Conservation (phyloP, 2,329 filamentous ascomycete species). For the Rutstroemia sp. region DNA sequence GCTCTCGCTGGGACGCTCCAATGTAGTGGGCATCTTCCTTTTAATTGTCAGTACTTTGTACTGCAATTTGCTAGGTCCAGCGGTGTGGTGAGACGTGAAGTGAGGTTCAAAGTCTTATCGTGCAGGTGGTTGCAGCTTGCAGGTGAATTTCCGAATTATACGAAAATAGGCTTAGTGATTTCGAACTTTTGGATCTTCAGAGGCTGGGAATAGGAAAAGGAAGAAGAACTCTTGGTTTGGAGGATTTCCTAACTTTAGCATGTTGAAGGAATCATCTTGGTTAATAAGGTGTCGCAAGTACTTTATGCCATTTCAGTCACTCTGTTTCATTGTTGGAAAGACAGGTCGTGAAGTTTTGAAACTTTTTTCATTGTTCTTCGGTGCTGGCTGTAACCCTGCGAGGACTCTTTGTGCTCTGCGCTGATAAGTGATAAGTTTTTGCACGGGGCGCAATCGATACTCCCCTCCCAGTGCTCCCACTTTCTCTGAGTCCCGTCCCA, state of each 20-base stretch:
- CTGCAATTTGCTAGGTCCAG: conserved; percentile 2
- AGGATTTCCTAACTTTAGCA: neutral
- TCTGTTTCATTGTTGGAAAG: conserved; percentile 1
- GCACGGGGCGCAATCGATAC: too few species aligned
- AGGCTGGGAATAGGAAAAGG: neutral
- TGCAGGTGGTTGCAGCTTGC: conserved; percentile 1
- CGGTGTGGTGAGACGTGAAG: conserved; percentile 8
- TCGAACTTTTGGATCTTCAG: neutral
- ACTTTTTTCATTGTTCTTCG: too few species aligned
- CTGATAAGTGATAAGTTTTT: too few species aligned
- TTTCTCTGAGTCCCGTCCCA: too few species aligned
- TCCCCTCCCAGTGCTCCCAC: too few species aligned
- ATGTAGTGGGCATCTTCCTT: conserved; percentile 6
- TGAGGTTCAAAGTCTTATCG: conserved; percentile 9
- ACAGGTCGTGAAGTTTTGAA: too few species aligned
- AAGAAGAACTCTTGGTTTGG: neutral
- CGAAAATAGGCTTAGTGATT: conserved; percentile 6
- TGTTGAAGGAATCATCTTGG: neutral
- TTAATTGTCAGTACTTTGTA: neutral
- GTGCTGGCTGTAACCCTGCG: too few species aligned
- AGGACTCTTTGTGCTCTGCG: too few species aligned
- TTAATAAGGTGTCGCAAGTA: neutral
- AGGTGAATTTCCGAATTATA: conserved; percentile 7
- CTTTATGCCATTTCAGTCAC: neutral
- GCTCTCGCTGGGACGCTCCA: conserved; percentile 6